phyloP scores from a whole-genome alignment of 1,139 yeast genomes.

The Wickerhamiella pararugosa region DNA sequence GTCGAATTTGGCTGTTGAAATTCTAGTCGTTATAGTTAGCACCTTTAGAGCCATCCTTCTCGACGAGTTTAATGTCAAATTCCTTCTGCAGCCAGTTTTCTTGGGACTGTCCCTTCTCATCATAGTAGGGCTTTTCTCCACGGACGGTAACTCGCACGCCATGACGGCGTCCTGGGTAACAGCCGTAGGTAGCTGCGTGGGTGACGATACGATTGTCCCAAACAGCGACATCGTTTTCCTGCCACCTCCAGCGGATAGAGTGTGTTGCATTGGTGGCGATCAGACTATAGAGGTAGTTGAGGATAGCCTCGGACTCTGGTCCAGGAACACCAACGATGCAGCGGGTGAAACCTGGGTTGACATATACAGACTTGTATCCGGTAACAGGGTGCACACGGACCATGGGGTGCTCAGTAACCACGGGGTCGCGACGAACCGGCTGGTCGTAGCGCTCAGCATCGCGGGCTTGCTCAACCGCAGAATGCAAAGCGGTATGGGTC shows the following conservation, averaged over 20 bases:
- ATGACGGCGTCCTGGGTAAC: slow-evolving; percentile 37
- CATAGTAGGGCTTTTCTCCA: slow-evolving; percentile 31
- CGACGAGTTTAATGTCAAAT: slow-evolving; percentile 9
- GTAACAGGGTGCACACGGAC: slow-evolving; percentile 58
- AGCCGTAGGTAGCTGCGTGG: slow-evolving; percentile 39
- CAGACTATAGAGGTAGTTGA: slow-evolving; percentile 38
- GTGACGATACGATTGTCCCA: slow-evolving; percentile 61
- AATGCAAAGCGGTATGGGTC: slow-evolving; percentile 47
- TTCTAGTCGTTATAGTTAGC: slow-evolving; percentile 14
- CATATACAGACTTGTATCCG: slow-evolving; percentile 42
- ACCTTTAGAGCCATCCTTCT: slow-evolving; percentile 14
- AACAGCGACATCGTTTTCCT: slow-evolving; percentile 44
- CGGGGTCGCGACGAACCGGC: slow-evolving; percentile 47
- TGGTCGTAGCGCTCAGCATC: slow-evolving; percentile 41
- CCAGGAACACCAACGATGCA: slow-evolving; percentile 49
- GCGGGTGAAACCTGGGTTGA: slow-evolving; percentile 47
- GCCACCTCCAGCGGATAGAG: slow-evolving; percentile 44
- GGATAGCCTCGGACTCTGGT: slow-evolving; percentile 44
- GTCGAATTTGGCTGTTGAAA: too few species aligned
- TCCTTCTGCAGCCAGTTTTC: slow-evolving; percentile 11
- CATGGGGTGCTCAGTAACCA: slow-evolving; percentile 49
- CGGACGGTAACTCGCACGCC: slow-evolving; percentile 55
- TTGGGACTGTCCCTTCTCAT: slow-evolving; percentile 17
- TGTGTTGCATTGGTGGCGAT: slow-evolving; percentile 39
- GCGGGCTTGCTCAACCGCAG: slow-evolving; percentile 52